Evolutionary conservation across 352 stramenopile genomes (phyloP), one percentile per base, ranked within the genome.

Genomic region (Phytopythium vexans): DNA sequence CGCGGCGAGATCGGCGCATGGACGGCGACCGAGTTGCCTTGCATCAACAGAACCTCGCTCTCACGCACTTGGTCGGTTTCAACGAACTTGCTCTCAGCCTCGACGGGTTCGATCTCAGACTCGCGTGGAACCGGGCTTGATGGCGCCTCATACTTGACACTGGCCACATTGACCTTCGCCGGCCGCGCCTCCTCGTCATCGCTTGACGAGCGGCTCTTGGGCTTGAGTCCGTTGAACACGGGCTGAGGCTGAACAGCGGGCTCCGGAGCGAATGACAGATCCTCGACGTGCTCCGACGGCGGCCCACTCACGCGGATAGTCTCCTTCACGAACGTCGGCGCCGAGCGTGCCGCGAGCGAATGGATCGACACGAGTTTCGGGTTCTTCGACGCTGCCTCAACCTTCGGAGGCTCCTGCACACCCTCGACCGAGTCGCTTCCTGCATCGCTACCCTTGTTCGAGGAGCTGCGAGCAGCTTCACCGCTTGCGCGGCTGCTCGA

Each of bases 211-310:
- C 21, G 21, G 21, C 21, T 27, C 21, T 27, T 27, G 21, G 21
- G 21, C 21, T 27, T 27, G 21, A 27, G 21, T 27, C 21, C 21
- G 21, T 27, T 27, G 21, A 27, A 27, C 21, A 27, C 21, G 21
- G 21, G 21, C 21, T 27, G 21, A 27, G 21, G 21, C 21, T 27
- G 21, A 27, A 27, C 21, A 27, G 21, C 21, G 21, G 21, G 21
- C 21, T 27, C 21, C 21, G 21, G 21, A 27, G 21, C 56, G 32
- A 68, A 73, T 39, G 49, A 44, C 45, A 76, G 55, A n/a, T 72
- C 60, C 37, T 68, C 60, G 35, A 57, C 43, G 10, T 66, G 54
- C 11, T 43, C 54, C 4, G 54, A 64, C 45, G 49, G 58, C 27
- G 55, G 55, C 0, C 62, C 37, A 41, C 66, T 71, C 49, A 66